Conservation (phyloP, 2,329 filamentous ascomycete genomes). For the Lasiodiplodia sp. region DNA sequence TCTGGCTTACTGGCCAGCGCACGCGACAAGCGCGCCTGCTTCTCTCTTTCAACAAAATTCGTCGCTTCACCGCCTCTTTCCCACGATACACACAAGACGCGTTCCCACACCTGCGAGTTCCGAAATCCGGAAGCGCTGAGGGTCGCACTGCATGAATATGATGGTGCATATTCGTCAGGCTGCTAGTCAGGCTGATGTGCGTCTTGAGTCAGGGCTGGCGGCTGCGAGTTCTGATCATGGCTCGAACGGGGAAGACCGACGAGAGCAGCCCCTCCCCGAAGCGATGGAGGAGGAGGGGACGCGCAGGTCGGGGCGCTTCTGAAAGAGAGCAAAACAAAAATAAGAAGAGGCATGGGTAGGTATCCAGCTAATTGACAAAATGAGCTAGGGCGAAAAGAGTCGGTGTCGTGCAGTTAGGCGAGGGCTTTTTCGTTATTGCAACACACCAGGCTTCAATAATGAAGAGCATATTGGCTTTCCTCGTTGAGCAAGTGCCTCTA, state of each 20-base stretch:
- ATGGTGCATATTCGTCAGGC: slow-evolving; percentile 26
- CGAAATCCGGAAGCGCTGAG: slow-evolving; percentile 23
- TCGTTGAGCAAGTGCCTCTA: slow-evolving; percentile 2
- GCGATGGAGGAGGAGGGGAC: slow-evolving; percentile 12
- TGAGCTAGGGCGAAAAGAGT: slow-evolving; percentile 18
- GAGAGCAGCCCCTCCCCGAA: background rate
- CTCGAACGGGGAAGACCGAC: slow-evolving; percentile 17
- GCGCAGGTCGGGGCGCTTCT: slow-evolving; percentile 19
- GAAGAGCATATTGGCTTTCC: slow-evolving; percentile 17
- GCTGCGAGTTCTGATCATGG: slow-evolving; percentile 20
- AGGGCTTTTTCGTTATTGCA: slow-evolving; percentile 11
- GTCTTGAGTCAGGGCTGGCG: slow-evolving; percentile 23
- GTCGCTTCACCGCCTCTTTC: slow-evolving; percentile 23
- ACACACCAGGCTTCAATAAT: background rate
- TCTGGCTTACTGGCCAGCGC: slow-evolving; percentile 19
- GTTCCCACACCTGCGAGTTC: slow-evolving; percentile 16
- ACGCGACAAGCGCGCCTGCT: slow-evolving; percentile 18
- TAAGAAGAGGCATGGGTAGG: slow-evolving; percentile 17
- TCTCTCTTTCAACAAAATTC: slow-evolving; percentile 2
- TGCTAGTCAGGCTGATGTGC: slow-evolving; percentile 21
- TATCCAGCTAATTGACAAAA: background rate
- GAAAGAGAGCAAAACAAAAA: slow-evolving; percentile 6
- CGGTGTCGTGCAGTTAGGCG: slow-evolving; percentile 17
- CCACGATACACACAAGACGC: slow-evolving; percentile 6
- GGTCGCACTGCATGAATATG: slow-evolving; percentile 26